Evolutionary conservation across 371 early-diverging fungal genomes (phyloP).

Genomic region (Circinella minor): DNA sequence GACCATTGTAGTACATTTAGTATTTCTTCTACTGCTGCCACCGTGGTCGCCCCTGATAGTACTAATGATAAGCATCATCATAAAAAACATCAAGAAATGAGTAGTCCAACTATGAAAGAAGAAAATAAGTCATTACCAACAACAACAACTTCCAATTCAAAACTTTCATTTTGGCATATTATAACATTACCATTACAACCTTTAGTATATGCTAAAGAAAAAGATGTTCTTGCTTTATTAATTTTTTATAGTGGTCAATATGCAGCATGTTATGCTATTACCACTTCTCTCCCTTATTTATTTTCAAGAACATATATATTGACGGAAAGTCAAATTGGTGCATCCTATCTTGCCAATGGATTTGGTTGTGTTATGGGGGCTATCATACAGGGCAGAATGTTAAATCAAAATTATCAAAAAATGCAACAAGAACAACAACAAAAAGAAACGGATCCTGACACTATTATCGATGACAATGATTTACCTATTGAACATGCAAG

Average conservation of each 20-base stretch:
- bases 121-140: neutral
- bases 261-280: conserved; percentile 35
- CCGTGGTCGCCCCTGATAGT: neutral
- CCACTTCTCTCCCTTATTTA: conserved; percentile 36
- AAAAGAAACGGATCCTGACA: conserved; percentile 8
- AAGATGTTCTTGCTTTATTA: conserved; percentile 32
- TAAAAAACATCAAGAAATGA: too few relatives aligned
- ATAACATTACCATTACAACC: conserved; percentile 26
- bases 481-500: conserved; percentile 43
- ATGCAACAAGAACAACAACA: neutral
- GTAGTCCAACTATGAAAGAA: neutral
- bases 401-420: conserved; percentile 27
- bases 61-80: neutral
- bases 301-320: conserved; percentile 21
- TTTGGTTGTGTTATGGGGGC: conserved; percentile 24
- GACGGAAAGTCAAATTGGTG: conserved; percentile 23
- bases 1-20: neutral
- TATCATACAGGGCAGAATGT: conserved; percentile 24
- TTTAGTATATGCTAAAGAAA: conserved; percentile 34
- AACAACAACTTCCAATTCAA: conserved; percentile 3
- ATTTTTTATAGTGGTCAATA: conserved; percentile 40
- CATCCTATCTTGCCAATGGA: conserved; percentile 27
- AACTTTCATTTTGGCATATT: neutral
- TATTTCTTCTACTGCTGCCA: neutral
- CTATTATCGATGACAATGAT: conserved; percentile 13